These are phyloP conservation scores for Carex cristatella DNA, from an alignment of 176 grass and related monocot genomes.

Conservation along the genomic window DNA sequence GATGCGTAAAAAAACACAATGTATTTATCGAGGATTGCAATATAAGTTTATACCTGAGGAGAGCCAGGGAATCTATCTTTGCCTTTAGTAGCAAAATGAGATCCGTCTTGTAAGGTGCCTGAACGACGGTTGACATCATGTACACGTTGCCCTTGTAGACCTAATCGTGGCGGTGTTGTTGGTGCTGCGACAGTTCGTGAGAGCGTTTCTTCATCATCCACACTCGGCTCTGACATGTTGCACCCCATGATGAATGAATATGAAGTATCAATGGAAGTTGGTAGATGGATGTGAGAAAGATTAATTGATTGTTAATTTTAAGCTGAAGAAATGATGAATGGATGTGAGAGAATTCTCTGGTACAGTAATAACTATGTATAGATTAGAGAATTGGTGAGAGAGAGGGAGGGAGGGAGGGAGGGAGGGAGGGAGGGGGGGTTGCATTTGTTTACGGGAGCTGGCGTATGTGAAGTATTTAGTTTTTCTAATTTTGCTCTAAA, in stretches of 20 bases:
- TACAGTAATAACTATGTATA: conserved; percentile 13
- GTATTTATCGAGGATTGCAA: neutral
- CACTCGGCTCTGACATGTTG: neutral
- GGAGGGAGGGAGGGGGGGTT: neutral
- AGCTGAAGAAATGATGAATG: neutral
- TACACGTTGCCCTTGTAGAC: neutral
- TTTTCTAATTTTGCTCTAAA: neutral
- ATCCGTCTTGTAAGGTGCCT: neutral
- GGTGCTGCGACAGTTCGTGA: neutral
- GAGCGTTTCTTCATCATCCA: neutral
- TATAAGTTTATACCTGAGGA: neutral
- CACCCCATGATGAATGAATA: conserved; percentile 22
- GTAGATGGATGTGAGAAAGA: conserved; percentile 7
- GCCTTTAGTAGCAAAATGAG: neutral
- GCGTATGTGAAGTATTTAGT: neutral
- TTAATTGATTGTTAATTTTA: conserved; percentile 15
- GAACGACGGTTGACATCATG: neutral
- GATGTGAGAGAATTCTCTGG: neutral
- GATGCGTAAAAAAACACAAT: neutral
- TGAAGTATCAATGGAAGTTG: neutral
- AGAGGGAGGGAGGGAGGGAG: neutral
- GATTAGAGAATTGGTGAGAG: neutral
- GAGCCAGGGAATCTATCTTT: neutral
- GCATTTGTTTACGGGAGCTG: neutral
- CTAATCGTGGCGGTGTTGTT: neutral